Percentiles rank a stretch among this genome's conserved stretches.
Evolutionary conservation across 306 rosid genomes (phyloP).

Genomic region (Geum urbanum): DNA sequence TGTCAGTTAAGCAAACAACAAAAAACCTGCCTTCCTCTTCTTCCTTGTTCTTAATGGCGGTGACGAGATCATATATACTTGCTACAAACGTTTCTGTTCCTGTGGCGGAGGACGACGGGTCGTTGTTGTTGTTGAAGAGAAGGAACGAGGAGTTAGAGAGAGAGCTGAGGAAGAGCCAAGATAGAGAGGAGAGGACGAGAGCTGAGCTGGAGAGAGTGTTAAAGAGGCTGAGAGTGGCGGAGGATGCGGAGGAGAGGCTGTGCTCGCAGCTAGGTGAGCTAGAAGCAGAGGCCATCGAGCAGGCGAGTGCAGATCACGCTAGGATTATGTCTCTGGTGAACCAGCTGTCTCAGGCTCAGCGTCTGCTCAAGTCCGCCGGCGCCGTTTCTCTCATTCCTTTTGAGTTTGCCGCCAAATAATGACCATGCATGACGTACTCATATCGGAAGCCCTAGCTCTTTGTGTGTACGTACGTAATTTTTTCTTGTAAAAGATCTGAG

Average conservation of each 20-base stretch:
- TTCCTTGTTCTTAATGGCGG: slow-evolving; percentile 15
- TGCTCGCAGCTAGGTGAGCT: slow-evolving; percentile 88
- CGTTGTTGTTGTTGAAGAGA: slow-evolving; percentile 27
- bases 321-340: slow-evolving; percentile 51
- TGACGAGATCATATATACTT: background rate
- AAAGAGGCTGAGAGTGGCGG: slow-evolving; percentile 71
- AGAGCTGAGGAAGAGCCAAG: slow-evolving; percentile 57
- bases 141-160: slow-evolving; percentile 73
- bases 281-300: slow-evolving; percentile 66
- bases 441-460: background rate
- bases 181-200: slow-evolving; percentile 67
- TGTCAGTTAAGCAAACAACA: too few relatives aligned
- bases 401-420: slow-evolving; percentile 9
- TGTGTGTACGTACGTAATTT: background rate
- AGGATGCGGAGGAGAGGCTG: slow-evolving; percentile 91
- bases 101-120: slow-evolving; percentile 15
- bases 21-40: background rate
- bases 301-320: slow-evolving; percentile 65
- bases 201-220: slow-evolving; percentile 41
- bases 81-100: too few relatives aligned
- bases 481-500: background rate
- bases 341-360: slow-evolving; percentile 65
- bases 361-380: slow-evolving; percentile 31
- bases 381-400: slow-evolving; percentile 24
- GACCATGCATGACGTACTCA: background rate